Conservation (phyloP, 2,329 filamentous ascomycete species). For the Hypoxylon sp. region DNA sequence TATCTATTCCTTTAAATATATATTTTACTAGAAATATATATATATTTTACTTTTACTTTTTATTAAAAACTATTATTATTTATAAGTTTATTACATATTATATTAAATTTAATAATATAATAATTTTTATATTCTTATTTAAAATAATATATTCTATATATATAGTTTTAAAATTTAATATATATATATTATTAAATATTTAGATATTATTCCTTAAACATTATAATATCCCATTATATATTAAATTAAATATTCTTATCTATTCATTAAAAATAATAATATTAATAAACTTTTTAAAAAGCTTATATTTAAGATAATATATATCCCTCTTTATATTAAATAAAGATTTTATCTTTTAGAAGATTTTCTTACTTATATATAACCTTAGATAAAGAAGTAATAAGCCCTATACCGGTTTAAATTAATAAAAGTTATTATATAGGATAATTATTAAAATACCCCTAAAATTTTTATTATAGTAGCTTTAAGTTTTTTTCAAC, state of each 20-base stretch:
- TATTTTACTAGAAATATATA: neutral
- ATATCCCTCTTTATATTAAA: no score
- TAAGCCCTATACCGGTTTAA: neutral
- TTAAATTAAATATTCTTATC: no score
- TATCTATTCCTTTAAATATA: no score
- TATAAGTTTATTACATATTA: neutral
- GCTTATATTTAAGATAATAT: no score
- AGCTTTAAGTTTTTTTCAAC: neutral
- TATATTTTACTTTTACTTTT: neutral
- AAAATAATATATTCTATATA: neutral
- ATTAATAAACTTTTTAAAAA: no score
- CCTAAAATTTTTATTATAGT: neutral
- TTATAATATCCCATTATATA: no score
- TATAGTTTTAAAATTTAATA: neutral
- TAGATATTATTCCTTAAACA: no score
- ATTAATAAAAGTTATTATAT: conserved; percentile 3
- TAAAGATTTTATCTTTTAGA: no score
- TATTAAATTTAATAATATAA: neutral
- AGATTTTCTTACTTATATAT: no score
- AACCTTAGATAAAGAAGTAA: neutral
- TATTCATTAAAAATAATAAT: no score
- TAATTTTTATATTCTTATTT: neutral
- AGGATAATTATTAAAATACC: neutral
- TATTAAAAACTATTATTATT: neutral
- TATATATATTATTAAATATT: neutral